Evolutionary conservation across 2,329 filamentous ascomycete species (phyloP), one percentile per base, ranked within the genome.

Genomic region (Fusarium luffae): DNA sequence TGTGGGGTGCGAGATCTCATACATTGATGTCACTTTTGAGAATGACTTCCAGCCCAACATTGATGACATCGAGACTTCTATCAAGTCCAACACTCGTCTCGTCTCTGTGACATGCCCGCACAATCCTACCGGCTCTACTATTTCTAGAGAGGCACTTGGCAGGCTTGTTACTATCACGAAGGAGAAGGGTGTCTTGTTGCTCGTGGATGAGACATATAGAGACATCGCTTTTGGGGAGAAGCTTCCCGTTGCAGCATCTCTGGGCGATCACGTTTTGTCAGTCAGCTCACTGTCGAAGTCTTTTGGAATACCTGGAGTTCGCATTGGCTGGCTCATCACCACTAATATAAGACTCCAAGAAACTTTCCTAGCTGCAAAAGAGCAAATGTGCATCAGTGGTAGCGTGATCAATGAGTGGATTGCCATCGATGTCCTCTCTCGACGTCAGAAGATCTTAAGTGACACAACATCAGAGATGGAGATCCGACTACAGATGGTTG

Each of bases 401-500:
- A 59, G 56, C 2, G 49, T 59, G 5, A 55, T 59, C 30, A 46
- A 59, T 2, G 49, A 59, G 30, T 46, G 40, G 41, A 46, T 56
- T 1, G 41, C 56, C 9, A 30, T 19, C 3, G 14, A 55, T 28
- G 49, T 55, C n/a, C 4, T 59, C 1, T 55, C 40, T 3, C 23
- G 56, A 2, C 56, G 49, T 1, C 21, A 46, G 13, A 21, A 46
- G 10, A 56, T 46, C 12, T 25, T 56, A 30, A 11, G 8, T 4
- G 23, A 46, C 4, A 59, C 28, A 13, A 40, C 28, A 5, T 1
- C n/a, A 2, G 41, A 56, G 30, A 56, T 59, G 40, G 30, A 8
- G 25, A 7, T 30, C 3, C 28, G 50, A n/a, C n/a, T 59, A 4
- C n/a, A 40, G 9, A 59, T 55, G 40, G 49, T 55, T 1, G 40